Conservation (phyloP, 2,329 filamentous ascomycete species). For the Ceratocystis ficicola region DNA sequence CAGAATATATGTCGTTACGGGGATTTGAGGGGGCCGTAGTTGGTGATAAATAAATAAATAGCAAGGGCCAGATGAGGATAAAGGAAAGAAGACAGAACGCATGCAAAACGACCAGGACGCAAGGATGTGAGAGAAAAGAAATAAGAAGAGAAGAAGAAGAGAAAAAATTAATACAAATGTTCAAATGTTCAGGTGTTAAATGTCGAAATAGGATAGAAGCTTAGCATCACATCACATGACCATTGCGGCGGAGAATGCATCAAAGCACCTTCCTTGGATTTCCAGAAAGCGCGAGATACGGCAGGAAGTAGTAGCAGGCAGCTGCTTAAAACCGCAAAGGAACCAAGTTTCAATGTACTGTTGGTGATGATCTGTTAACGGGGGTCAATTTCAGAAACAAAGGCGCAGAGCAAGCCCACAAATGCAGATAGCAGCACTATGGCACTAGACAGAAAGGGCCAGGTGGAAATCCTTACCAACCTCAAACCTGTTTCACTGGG, state of each 20-base stretch:
- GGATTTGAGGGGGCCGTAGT: background rate
- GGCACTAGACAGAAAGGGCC: background rate
- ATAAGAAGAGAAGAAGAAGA: background rate
- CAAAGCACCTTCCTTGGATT: background rate
- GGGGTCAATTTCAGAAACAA: background rate
- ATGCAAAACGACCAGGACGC: background rate
- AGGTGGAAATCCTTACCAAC: background rate
- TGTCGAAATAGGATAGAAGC: background rate
- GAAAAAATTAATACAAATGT: background rate
- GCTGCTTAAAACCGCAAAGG: background rate
- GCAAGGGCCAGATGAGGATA: background rate
- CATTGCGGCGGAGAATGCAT: background rate
- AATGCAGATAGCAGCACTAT: background rate
- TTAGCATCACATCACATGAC: background rate
- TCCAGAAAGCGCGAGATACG: background rate
- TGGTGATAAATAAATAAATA: background rate
- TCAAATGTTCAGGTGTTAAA: no score
- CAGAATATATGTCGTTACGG: background rate
- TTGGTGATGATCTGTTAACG: background rate
- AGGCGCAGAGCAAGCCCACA: background rate
- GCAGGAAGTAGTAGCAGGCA: background rate
- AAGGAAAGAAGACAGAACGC: background rate
- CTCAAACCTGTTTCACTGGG: background rate
- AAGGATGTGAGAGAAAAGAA: background rate
- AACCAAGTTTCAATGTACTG: background rate